Evolutionary conservation across 441 rosid genomes (phyloP), one percentile per base, ranked within the genome.

Genomic region (Raphanus hybrid): DNA sequence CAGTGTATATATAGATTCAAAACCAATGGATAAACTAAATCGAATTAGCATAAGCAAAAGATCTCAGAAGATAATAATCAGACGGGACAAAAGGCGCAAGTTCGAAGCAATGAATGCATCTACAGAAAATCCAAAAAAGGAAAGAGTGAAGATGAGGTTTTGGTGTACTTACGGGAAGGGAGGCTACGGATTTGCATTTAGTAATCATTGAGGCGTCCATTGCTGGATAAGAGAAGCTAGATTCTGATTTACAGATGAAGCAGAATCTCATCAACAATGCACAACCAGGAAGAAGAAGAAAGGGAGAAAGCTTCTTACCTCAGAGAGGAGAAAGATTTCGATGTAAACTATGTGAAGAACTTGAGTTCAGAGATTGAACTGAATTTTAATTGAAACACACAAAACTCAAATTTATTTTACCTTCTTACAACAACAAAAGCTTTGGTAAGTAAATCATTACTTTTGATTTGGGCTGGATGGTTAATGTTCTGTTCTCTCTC

Each of bases 181-280:
- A 80, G 29, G 87, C 50, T 14, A 85, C 3, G 72, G 94, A 86
- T 83, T 85, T 92, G 89, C 85, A 85, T 15, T 80, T 73, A 18
- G 92, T 87, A 60, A 75, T 8, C 85, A 89, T 78, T 57, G 88
- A 83, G 26, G 90, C 84, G 85, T 89, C 97, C 92, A 92, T 80
- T 58, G 75, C 20, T 60, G 39, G 34, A 70, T 57, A 32, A 18
- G 48, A 62, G 11, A 52, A 64, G 58, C 15, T 18, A 73, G 26
- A 71, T 52, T 64, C 77, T 74, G 20, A 14, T 69, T 32, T 69
- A 29, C 57, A 64, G 62, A 35, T 12, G 9, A 15, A 45, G 26
- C 10, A 52, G 20, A 71, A 71, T 71, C 67, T 59, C 14, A 41
- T 26, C 55, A 67, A 64, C 71, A 27, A 50, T 71, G 35, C 23